Evolutionary conservation across 768 basidiomycete species (phyloP).

Genomic region (Podaxis sp.): DNA sequence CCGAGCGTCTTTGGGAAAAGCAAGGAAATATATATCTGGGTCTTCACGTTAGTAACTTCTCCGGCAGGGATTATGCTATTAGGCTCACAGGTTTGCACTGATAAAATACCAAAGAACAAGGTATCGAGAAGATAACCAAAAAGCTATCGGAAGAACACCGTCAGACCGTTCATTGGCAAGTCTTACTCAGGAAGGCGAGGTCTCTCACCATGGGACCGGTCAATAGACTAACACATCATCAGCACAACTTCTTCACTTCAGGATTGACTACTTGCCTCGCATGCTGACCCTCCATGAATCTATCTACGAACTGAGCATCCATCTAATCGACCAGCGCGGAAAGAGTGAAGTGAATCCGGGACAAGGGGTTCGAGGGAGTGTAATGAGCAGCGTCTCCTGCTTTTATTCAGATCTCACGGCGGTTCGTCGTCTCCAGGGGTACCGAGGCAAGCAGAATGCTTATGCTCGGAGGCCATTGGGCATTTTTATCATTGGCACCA

Average conservation of each 20-base stretch:
- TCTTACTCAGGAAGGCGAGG: not conserved
- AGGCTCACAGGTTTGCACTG: not conserved
- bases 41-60: not conserved
- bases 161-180: not conserved
- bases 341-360: not conserved
- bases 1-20: not conserved
- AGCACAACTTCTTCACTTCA: not conserved
- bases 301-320: not conserved
- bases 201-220: not conserved
- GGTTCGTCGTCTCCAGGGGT: too few species aligned
- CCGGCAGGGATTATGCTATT: not conserved
- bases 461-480: not conserved
- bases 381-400: too few species aligned
- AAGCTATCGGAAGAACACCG: not conserved
- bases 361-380: too few species aligned
- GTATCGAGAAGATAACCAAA: not conserved
- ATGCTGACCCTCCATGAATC: slow-evolving; percentile 3
- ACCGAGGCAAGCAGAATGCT: not conserved
- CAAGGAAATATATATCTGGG: not conserved
- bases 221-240: not conserved
- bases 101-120: not conserved
- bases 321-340: not conserved
- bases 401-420: too few species aligned
- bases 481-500: not conserved
- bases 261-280: not conserved